Conservation (phyloP, 768 basidiomycete genomes). For the Boletellus ananiceps region DNA sequence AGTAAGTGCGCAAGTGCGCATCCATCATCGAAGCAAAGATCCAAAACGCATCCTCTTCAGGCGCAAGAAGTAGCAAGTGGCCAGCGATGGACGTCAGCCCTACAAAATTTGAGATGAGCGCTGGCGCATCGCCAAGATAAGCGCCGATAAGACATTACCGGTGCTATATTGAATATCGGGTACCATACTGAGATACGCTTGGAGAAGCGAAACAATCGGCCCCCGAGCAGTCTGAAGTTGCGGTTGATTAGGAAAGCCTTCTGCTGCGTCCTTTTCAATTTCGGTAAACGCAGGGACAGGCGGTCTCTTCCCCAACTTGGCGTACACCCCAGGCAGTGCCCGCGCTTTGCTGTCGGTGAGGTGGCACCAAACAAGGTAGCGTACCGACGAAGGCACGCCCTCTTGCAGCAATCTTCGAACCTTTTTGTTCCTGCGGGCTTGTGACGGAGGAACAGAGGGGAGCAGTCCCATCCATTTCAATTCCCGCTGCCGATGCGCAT, state of each 20-base stretch:
- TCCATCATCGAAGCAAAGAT: slow-evolving; percentile 87
- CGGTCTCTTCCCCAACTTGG: slow-evolving; percentile 54
- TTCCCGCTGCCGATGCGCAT: slow-evolving; percentile 74
- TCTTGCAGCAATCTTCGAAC: slow-evolving; percentile 67
- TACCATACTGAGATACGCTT: slow-evolving; percentile 82
- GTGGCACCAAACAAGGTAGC: slow-evolving; percentile 82
- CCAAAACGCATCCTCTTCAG: slow-evolving; percentile 90
- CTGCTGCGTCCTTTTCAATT: slow-evolving; percentile 56
- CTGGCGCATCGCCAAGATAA: neutral
- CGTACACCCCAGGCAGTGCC: slow-evolving; percentile 64
- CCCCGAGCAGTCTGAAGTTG: slow-evolving; percentile 55
- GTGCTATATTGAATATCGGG: slow-evolving; percentile 69
- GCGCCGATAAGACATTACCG: slow-evolving; percentile 38
- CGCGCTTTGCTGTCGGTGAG: slow-evolving; percentile 73
- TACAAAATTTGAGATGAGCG: slow-evolving; percentile 22
- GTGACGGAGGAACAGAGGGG: slow-evolving; percentile 49
- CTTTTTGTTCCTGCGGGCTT: slow-evolving; percentile 77
- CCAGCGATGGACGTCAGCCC: slow-evolving; percentile 69
- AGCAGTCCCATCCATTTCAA: slow-evolving; percentile 69
- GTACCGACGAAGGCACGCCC: slow-evolving; percentile 78
- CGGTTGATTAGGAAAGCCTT: slow-evolving; percentile 53
- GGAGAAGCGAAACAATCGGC: slow-evolving; percentile 53
- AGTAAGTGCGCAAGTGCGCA: slow-evolving; percentile 73
- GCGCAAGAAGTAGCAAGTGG: slow-evolving; percentile 66
- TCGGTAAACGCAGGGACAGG: slow-evolving; percentile 44